Percentiles rank a stretch among this genome's conserved stretches.
Evolutionary conservation across 106 monocot genomes (phyloP).

Genomic region (Acanthochlamys bracteata): DNA sequence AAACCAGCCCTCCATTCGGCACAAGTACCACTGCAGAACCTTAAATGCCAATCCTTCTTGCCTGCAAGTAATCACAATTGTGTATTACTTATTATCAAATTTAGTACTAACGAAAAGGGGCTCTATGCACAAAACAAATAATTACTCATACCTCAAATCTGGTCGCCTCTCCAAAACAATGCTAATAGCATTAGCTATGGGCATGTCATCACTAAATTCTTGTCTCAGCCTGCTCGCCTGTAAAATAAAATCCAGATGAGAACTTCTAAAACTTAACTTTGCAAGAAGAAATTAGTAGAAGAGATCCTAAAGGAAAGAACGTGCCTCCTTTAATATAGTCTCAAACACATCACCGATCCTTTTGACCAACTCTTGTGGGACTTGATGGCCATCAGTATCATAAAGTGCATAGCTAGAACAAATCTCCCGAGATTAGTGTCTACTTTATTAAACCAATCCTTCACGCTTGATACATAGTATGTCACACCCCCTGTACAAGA

Average conservation of each 20-base stretch:
- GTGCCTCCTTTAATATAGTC: constrained; percentile 65
- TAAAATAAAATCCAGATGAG: constrained; percentile 4
- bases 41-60: constrained; percentile 70
- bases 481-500: background rate
- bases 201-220: constrained; percentile 58
- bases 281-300: background rate
- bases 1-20: constrained; percentile 99
- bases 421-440: background rate
- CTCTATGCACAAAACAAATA: background rate
- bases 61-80: constrained; percentile 21
- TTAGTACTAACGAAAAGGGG: background rate
- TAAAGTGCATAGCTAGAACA: constrained; percentile 85
- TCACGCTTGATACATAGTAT: background rate
- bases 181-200: constrained; percentile 58
- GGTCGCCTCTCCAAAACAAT: constrained; percentile 54
- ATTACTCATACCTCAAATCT: constrained; percentile 50
- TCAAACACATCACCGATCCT: constrained; percentile 71
- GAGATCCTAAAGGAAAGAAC: background rate
- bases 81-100: background rate
- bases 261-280: background rate
- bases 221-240: constrained; percentile 76
- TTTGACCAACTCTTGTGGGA: constrained; percentile 74
- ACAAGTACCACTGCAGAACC: constrained; percentile 94
- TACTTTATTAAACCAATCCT: too few species aligned
- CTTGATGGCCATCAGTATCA: constrained; percentile 81